A percentile compares a stretch with the other conserved stretches of the same genome.
Conservation (phyloP, 2,329 filamentous ascomycete genomes). For the Pseudogymnoascus sp. region DNA sequence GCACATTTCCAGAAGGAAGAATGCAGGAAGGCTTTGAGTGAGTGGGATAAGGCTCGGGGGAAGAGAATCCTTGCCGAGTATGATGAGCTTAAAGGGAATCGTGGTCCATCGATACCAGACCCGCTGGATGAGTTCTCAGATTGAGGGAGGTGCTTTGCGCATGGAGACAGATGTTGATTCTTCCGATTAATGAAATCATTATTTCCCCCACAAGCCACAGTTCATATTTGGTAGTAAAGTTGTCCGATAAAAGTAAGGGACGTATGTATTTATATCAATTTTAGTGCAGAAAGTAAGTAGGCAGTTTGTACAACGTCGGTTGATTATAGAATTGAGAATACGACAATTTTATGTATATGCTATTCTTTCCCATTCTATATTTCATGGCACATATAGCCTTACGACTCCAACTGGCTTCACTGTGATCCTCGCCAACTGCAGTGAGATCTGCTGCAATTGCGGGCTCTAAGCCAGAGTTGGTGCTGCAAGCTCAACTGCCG, state of each 20-base stretch:
- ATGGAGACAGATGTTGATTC: neutral
- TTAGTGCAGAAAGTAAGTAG: neutral
- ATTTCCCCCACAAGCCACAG: neutral
- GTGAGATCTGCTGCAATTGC: neutral
- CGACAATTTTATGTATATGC: neutral
- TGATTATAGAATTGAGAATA: neutral
- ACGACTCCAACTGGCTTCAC: neutral
- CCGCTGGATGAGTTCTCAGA: neutral
- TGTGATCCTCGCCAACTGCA: neutral
- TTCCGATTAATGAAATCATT: neutral
- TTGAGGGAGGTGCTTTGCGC: neutral
- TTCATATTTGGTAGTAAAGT: neutral
- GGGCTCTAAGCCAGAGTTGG: neutral
- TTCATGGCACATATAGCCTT: neutral
- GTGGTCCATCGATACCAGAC: neutral
- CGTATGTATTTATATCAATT: neutral
- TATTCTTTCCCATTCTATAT: neutral
- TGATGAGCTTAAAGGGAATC: neutral
- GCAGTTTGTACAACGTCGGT: too few relatives aligned
- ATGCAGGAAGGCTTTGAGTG: conserved; percentile 2
- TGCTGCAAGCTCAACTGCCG: neutral
- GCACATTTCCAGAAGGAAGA: conserved; percentile 3
- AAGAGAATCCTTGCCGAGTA: neutral
- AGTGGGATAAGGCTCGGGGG: neutral
- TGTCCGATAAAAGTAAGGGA: neutral